Evolutionary conservation across 441 rosid species (phyloP).

Genomic region (Rhodomyrtus psidioides): DNA sequence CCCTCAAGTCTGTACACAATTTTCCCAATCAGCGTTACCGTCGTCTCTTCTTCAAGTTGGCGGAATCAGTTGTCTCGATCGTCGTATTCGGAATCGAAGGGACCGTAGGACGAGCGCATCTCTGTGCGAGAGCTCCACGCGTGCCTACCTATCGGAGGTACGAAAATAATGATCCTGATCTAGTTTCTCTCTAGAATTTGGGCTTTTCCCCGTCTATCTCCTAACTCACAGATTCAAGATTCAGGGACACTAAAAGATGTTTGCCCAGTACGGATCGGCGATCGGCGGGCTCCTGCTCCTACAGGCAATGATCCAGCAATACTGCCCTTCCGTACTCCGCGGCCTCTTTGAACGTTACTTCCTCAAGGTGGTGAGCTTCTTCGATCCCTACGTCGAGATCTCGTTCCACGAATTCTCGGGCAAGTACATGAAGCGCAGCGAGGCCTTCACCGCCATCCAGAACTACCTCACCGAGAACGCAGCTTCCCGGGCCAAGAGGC

Average conservation of each 20-base stretch:
- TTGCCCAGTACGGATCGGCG: slow-evolving; percentile 13
- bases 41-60: not conserved
- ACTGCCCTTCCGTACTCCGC: slow-evolving; percentile 16
- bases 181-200: not conserved
- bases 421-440: slow-evolving; percentile 2
- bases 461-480: slow-evolving; percentile 22
- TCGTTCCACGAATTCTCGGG: slow-evolving; percentile 22
- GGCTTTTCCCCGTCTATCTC: not conserved
- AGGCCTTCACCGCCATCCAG: slow-evolving; percentile 16
- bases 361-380: not conserved
- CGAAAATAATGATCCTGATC: not conserved
- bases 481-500: slow-evolving; percentile 9
- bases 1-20: too few species aligned
- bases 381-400: slow-evolving; percentile 22
- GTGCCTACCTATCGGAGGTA: not conserved
- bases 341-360: not conserved
- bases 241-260: not conserved
- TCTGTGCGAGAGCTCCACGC: not conserved
- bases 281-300: slow-evolving; percentile 20
- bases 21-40: too few species aligned
- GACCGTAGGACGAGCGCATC: not conserved
- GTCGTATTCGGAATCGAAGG: not conserved
- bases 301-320: slow-evolving; percentile 19
- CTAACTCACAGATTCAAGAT: not conserved
- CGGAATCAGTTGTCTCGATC: too few species aligned